Evolutionary conservation across 2,329 filamentous ascomycete genomes (phyloP).

Genomic region (Orbilia oligospora): DNA sequence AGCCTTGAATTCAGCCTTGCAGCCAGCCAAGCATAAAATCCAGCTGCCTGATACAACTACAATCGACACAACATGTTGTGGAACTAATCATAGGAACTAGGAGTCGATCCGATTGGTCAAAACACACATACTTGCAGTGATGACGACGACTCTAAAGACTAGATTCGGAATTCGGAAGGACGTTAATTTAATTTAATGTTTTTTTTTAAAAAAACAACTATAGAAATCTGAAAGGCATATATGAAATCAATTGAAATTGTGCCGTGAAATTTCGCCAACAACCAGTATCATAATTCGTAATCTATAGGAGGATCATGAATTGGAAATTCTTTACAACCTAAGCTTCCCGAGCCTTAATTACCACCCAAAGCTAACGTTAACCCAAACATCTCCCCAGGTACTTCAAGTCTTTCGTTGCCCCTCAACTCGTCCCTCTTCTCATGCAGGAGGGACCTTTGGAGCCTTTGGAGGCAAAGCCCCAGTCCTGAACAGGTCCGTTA

Average conservation of each 20-base stretch:
- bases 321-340: too few relatives aligned
- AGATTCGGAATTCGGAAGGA: slow-evolving; percentile 14
- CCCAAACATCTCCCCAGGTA: neutral
- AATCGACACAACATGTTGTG: slow-evolving; percentile 5
- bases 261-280: neutral
- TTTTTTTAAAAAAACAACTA: neutral
- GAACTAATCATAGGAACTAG: neutral
- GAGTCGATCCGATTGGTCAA: slow-evolving; percentile 21
- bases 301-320: too few relatives aligned
- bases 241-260: neutral
- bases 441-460: neutral
- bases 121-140: slow-evolving; percentile 1
- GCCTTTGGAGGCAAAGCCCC: neutral
- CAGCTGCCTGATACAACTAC: slow-evolving; percentile 8
- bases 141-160: slow-evolving; percentile 10
- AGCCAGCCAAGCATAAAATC: slow-evolving; percentile 4
- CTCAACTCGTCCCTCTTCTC: neutral
- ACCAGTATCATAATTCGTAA: neutral
- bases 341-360: neutral
- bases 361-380: neutral
- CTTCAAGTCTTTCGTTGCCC: too few relatives aligned
- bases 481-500: neutral
- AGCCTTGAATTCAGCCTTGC: slow-evolving; percentile 2
- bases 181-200: neutral
- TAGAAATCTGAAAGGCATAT: neutral